Conservation (phyloP, 768 basidiomycete species). For the Pulveroboletus ravenelii region DNA sequence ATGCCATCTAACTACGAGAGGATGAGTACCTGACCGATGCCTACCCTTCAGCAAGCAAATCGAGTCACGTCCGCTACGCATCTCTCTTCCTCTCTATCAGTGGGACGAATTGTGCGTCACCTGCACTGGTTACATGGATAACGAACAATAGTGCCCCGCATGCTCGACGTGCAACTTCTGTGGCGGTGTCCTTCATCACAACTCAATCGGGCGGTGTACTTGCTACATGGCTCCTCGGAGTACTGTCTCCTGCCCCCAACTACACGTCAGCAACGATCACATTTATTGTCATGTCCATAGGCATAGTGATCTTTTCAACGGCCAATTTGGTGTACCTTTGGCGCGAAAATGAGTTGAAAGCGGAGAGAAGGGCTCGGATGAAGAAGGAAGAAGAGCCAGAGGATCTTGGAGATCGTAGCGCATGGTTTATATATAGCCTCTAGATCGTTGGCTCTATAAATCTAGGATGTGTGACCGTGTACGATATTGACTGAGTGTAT, state of each 20-base stretch:
- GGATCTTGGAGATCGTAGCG: conserved; percentile 47
- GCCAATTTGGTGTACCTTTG: conserved; percentile 41
- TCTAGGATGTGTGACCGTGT: no score
- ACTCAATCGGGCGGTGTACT: conserved; percentile 58
- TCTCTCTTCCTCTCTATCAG: conserved; percentile 54
- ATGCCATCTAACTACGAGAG: not conserved
- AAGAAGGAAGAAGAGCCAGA: conserved; percentile 35
- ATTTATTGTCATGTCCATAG: conserved; percentile 34
- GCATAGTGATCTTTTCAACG: conserved; percentile 34
- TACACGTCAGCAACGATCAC: conserved; percentile 45
- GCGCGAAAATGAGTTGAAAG: conserved; percentile 45
- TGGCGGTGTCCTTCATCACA: conserved; percentile 53
- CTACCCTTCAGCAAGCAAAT: conserved; percentile 16
- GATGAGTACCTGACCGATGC: not conserved
- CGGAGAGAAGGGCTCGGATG: conserved; percentile 29
- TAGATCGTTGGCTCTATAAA: conserved; percentile 20
- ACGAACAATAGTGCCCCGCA: conserved; percentile 60
- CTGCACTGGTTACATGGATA: conserved; percentile 54
- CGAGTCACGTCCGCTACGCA: conserved; percentile 44
- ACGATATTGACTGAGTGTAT: not conserved
- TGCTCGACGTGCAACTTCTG: conserved; percentile 50
- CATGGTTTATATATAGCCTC: conserved; percentile 54
- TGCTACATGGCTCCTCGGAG: conserved; percentile 55
- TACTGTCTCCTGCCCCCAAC: conserved; percentile 44
- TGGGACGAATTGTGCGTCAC: conserved; percentile 48